Percentiles rank a stretch among this genome's conserved stretches.
Conservation (phyloP, 441 rosid genomes). For the Macaranga tanarius region DNA sequence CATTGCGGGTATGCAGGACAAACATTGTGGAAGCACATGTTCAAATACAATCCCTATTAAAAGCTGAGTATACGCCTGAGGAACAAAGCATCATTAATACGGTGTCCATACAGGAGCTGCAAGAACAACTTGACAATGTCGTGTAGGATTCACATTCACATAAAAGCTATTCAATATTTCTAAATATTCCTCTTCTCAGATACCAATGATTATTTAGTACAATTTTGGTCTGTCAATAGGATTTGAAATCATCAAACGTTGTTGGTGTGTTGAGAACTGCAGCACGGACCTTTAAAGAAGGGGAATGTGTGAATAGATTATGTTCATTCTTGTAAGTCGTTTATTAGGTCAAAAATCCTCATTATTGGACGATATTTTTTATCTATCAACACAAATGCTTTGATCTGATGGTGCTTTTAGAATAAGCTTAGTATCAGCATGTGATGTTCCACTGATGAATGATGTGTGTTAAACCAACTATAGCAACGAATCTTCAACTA, state of each 20-base stretch:
- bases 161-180: neutral
- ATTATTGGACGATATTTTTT: too few species aligned
- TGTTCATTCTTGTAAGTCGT: neutral
- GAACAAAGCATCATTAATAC: conserved; percentile 65
- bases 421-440: too few species aligned
- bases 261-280: neutral
- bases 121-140: conserved; percentile 73
- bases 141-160: conserved; percentile 28
- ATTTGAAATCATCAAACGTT: neutral
- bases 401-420: too few species aligned
- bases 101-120: conserved; percentile 61
- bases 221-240: conserved; percentile 9
- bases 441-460: too few species aligned
- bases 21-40: conserved; percentile 93
- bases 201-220: neutral
- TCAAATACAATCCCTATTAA: conserved; percentile 68
- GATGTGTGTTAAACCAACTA: too few species aligned
- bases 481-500: too few species aligned
- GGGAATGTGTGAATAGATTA: neutral
- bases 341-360: neutral
- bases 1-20: conserved; percentile 53
- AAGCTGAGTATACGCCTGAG: conserved; percentile 69
- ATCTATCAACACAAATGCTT: too few species aligned
- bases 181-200: neutral
- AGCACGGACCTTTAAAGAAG: neutral